Conservation (phyloP, 2,329 filamentous ascomycete species). For the Stemphylium beticola region DNA sequence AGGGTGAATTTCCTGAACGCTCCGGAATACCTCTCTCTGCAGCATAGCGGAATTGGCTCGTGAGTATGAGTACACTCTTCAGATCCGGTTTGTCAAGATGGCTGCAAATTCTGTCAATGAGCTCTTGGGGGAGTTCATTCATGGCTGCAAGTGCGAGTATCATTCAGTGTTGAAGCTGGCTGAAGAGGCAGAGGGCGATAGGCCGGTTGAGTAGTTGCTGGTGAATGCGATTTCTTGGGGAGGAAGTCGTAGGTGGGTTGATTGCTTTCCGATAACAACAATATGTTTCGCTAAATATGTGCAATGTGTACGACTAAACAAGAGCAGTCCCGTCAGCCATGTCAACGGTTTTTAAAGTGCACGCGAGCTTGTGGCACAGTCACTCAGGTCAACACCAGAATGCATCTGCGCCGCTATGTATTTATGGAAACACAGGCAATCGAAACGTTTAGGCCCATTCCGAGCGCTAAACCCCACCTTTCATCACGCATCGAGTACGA, state of each 20-base stretch:
- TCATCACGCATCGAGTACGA: no score
- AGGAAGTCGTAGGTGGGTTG: background rate
- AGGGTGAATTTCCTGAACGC: constrained; percentile 13
- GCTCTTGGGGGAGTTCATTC: constrained; percentile 19
- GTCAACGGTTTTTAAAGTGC: no score
- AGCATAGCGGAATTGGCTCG: constrained; percentile 11
- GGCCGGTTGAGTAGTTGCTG: background rate
- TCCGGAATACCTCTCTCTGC: constrained; percentile 20
- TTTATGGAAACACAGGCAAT: background rate
- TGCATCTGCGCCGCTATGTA: background rate
- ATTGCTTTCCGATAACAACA: background rate
- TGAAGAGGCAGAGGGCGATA: background rate
- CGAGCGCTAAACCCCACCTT: background rate
- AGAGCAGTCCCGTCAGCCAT: no score
- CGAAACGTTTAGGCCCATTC: background rate
- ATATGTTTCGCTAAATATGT: no score
- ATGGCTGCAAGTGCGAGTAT: constrained; percentile 5
- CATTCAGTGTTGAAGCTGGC: background rate
- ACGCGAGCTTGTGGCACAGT: background rate
- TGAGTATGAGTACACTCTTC: constrained; percentile 19
- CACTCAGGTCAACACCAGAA: background rate
- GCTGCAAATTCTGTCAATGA: constrained; percentile 23
- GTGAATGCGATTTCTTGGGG: background rate
- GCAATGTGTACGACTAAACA: no score
- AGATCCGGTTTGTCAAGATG: constrained; percentile 16